Conservation (phyloP, 441 rosid species). For the Jatropha podagrica region DNA sequence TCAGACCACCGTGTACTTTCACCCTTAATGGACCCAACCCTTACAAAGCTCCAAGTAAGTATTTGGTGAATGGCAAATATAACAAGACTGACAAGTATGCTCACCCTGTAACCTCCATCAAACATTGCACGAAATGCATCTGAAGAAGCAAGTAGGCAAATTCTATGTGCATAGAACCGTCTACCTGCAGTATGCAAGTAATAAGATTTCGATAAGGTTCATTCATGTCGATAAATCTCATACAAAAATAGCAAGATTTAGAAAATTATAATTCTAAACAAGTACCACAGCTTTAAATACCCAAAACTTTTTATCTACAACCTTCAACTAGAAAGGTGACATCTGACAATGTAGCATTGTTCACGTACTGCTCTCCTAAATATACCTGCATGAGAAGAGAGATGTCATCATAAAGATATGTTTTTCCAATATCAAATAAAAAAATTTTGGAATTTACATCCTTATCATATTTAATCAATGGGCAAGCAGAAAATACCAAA, state of each 20-base stretch:
- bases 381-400: slow-evolving; percentile 60
- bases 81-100: neutral
- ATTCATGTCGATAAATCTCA: slow-evolving; percentile 17
- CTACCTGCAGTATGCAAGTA: slow-evolving; percentile 54
- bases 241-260: neutral
- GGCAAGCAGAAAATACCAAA: neutral
- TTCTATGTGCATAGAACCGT: slow-evolving; percentile 93
- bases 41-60: neutral
- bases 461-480: neutral
- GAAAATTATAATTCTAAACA: slow-evolving; percentile 3
- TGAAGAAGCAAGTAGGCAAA: slow-evolving; percentile 97
- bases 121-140: slow-evolving; percentile 99
- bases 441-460: neutral
- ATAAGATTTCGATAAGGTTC: slow-evolving; percentile 15
- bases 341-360: slow-evolving; percentile 86
- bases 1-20: neutral
- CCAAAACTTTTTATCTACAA: slow-evolving; percentile 33
- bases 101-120: slow-evolving; percentile 97
- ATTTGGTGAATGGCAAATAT: neutral
- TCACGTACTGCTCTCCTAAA: slow-evolving; percentile 94
- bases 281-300: slow-evolving; percentile 8
- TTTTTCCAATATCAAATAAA: neutral
- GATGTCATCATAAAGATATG: slow-evolving; percentile 3
- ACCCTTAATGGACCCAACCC: neutral
- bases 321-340: slow-evolving; percentile 99